Percentiles rank a stretch among this genome's conserved stretches.
Evolutionary conservation across 129 eudicot genomes (phyloP).

Genomic region (Tagetes erecta): DNA sequence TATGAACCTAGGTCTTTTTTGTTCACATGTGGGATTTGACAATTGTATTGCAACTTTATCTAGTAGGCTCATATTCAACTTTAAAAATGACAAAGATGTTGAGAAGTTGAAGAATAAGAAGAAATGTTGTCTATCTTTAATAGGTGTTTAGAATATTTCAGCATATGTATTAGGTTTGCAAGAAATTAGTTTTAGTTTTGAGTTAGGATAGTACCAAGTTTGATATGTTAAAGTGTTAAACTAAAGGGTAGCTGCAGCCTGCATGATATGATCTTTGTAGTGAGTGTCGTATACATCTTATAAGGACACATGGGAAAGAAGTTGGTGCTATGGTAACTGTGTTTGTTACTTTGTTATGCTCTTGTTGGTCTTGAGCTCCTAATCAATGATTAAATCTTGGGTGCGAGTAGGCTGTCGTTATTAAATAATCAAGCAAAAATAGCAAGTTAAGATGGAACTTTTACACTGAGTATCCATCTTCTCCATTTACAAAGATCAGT

Average conservation of each 20-base stretch:
- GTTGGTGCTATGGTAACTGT: background rate
- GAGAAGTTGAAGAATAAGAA: background rate
- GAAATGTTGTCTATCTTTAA: background rate
- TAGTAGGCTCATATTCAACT: constrained; percentile 1
- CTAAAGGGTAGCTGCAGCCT: background rate
- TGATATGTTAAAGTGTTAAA: background rate
- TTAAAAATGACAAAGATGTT: background rate
- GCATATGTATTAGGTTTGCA: background rate
- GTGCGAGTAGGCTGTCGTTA: background rate
- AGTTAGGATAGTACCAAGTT: background rate
- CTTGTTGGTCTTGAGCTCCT: background rate
- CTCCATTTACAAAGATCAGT: background rate
- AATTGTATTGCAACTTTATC: no score
- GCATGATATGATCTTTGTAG: background rate
- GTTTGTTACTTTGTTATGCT: background rate
- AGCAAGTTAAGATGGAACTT: background rate
- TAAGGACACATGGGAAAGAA: background rate
- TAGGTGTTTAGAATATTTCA: no score
- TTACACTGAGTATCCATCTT: background rate
- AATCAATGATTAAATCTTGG: background rate
- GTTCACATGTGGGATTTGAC: no score
- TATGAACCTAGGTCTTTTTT: no score
- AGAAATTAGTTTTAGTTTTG: background rate
- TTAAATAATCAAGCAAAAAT: background rate
- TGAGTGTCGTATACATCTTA: no score